Percentiles rank a stretch among this genome's conserved stretches.
Conservation (phyloP, 2,329 filamentous ascomycete genomes). For the Penicillium glabrum region DNA sequence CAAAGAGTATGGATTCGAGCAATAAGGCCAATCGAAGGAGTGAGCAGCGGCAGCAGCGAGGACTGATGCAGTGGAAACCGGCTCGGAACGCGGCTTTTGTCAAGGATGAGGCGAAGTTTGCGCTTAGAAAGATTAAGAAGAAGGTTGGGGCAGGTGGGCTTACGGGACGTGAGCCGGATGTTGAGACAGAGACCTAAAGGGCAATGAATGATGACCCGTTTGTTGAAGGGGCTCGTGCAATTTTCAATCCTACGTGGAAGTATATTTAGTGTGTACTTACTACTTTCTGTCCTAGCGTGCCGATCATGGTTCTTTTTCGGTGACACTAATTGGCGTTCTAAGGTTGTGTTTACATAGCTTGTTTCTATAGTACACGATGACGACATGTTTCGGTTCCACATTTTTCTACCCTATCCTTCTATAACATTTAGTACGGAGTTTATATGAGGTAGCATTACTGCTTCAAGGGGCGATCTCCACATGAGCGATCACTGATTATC, state of each 20-base stretch:
- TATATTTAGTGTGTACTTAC: neutral
- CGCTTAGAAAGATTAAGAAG: slow-evolving; percentile 71
- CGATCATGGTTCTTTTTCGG: neutral
- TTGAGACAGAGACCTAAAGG: slow-evolving; percentile 68
- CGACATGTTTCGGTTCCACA: neutral
- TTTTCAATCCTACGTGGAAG: neutral
- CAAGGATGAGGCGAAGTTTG: slow-evolving; percentile 82
- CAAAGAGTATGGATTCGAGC: slow-evolving; percentile 18
- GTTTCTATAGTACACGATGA: neutral
- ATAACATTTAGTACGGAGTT: neutral
- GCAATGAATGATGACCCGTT: neutral
- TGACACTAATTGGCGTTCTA: neutral
- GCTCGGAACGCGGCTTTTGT: slow-evolving; percentile 83
- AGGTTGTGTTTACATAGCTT: neutral
- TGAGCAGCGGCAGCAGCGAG: slow-evolving; percentile 81
- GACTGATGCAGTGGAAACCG: slow-evolving; percentile 93
- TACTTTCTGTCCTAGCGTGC: neutral
- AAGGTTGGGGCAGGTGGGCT: slow-evolving; percentile 66
- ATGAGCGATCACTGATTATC: neutral
- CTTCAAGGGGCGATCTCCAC: neutral
- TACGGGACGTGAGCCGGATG: slow-evolving; percentile 78
- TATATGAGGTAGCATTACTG: neutral
- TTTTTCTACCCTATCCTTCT: neutral
- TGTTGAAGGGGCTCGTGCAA: neutral
- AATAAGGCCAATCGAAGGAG: slow-evolving; percentile 43